These are phyloP conservation scores for Pichia insulana DNA, from an alignment of 805 yeast genomes.

Conservation along the genomic window DNA sequence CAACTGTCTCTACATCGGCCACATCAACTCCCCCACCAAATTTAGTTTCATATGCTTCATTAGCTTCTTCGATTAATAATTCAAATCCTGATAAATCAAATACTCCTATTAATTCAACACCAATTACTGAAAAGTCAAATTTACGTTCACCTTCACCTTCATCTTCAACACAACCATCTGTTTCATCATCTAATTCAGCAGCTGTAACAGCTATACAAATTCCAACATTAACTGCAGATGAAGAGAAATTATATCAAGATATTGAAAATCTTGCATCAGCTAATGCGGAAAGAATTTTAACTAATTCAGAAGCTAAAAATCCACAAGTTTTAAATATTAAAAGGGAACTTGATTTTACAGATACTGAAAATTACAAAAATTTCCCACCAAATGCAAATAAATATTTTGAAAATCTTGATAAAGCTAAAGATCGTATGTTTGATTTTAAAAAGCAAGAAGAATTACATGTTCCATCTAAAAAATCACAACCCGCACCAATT, in stretches of 20 bases:
- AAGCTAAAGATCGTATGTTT: conserved; percentile 25
- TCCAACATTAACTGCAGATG: background rate
- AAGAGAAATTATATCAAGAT: background rate
- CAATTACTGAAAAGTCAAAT: background rate
- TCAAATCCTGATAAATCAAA: background rate
- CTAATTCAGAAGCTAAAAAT: conserved; percentile 1
- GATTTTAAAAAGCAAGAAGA: conserved; percentile 10
- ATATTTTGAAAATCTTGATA: conserved; percentile 23
- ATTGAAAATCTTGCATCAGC: conserved; percentile 4
- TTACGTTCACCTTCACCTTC: background rate
- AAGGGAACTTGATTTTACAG: conserved; percentile 16
- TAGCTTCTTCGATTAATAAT: conserved; percentile 9
- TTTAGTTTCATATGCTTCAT: conserved; percentile 8
- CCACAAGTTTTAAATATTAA: conserved; percentile 3
- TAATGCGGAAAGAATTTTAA: conserved; percentile 4
- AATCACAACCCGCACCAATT: conserved; percentile 9
- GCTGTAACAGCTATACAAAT: background rate
- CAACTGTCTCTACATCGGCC: conserved; percentile 1
- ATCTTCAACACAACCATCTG: background rate
- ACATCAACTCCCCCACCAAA: conserved; percentile 7
- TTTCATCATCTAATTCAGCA: background rate
- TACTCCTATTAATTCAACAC: background rate
- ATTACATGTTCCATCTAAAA: conserved; percentile 10
- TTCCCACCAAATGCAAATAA: conserved; percentile 21
- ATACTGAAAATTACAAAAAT: conserved; percentile 17